Conservation (phyloP, 1,139 yeast species). For the Debaryomycetaceae sp. region DNA sequence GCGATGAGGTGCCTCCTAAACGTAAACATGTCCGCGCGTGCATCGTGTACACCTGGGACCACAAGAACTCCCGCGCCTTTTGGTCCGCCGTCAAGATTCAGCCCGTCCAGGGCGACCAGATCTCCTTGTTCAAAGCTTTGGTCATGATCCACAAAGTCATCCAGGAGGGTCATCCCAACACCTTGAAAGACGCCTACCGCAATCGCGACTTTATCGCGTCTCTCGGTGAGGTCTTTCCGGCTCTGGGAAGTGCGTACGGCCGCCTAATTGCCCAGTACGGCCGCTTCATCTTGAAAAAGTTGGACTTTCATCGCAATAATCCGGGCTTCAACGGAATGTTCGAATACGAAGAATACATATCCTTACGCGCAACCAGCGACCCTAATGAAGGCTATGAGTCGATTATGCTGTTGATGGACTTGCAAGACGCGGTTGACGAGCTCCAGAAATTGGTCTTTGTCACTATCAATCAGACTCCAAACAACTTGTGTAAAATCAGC, state of each 20-base stretch:
- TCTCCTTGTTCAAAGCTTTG: slow-evolving; percentile 80
- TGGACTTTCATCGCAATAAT: slow-evolving; percentile 75
- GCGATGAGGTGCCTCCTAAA: slow-evolving; percentile 88
- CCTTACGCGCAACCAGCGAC: slow-evolving; percentile 78
- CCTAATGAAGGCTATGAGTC: slow-evolving; percentile 96
- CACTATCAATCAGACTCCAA: slow-evolving; percentile 51
- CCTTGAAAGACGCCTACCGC: slow-evolving; percentile 70
- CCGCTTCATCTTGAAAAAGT: slow-evolving; percentile 55
- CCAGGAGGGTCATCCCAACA: slow-evolving; percentile 91
- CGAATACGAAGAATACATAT: slow-evolving; percentile 90
- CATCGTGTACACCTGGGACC: slow-evolving; percentile 95
- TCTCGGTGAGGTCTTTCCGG: slow-evolving; percentile 30
- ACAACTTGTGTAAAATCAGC: slow-evolving; percentile 73
- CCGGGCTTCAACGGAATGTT: slow-evolving; percentile 91
- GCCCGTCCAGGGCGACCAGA: slow-evolving; percentile 73
- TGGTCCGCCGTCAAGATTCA: slow-evolving; percentile 78
- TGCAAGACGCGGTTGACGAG: slow-evolving; percentile 78
- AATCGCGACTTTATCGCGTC: slow-evolving; percentile 41
- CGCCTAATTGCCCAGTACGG: slow-evolving; percentile 72
- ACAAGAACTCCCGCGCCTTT: slow-evolving; percentile 73
- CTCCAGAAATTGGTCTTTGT: slow-evolving; percentile 73
- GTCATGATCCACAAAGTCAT: slow-evolving; percentile 85
- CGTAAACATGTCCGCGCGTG: slow-evolving; percentile 92
- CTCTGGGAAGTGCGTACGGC: slow-evolving; percentile 47
- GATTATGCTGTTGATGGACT: slow-evolving; percentile 70